Evolutionary conservation across 257 asterid genomes (phyloP), one percentile per base, ranked within the genome.

Genomic region (Nicotiana noctiflora): DNA sequence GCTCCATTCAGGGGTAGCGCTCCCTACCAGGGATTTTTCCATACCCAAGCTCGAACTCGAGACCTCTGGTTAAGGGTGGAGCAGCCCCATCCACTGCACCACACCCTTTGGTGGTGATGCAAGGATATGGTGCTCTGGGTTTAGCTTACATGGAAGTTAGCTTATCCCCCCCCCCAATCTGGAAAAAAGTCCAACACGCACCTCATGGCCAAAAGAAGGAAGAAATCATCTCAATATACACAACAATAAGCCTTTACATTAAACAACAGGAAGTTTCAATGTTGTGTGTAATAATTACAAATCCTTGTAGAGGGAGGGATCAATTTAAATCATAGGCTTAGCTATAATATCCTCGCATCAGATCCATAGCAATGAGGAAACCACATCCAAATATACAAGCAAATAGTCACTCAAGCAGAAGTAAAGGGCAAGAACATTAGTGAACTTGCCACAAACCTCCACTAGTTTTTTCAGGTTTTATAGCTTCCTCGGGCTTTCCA

Each of bases 361-460:
- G 34, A 46, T 12, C 34, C 37, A 23, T 5, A 27, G 37, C 77
- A 72, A 13, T 46, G 59, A 72, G 21, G 21, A 72, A 18, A 44
- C 57, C 59, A 72, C 57, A 21, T 46, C 21, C 18, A 46, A 46
- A 46, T 25, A 21, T 6, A 51, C 32, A 72, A 5, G 25, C 9
- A 67, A 31, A 51, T 53, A 40, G 9, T 56, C 49, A 13, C 61
- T 23, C 44, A 37, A 37, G 76, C 37, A 70, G 34, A 18, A 70
- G 32, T 31, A 53, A 40, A 40, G 7, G 18, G n/a, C 29, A 68
- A 68, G 19, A 67, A 19, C 60, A 7, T 72, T 34, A 46, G 57
- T 72, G 77, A 72, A 46, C 12, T 72, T 46, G 37, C 40, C 21
- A 72, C 77, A 21, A 72, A 72, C 77, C 86, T 84, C 70, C 86